A percentile compares a stretch with the other conserved stretches of the same genome.
Evolutionary conservation across 495 filamentous ascomycete genomes (phyloP).

Genomic region (Penicillium pulvis): DNA sequence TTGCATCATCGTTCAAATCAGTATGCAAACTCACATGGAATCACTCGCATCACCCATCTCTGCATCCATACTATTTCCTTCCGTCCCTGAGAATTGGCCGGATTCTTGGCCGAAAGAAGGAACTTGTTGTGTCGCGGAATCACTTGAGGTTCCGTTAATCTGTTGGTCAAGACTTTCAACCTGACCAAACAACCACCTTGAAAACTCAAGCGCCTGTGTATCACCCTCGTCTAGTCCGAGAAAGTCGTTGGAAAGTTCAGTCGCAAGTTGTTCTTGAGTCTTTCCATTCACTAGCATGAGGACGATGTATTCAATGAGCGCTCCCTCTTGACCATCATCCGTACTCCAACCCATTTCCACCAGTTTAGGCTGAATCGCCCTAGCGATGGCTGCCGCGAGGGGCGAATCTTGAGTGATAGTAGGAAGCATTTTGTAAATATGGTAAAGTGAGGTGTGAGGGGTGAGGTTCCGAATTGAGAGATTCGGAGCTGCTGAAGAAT

Average conservation of each 20-base stretch:
- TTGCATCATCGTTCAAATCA: neutral
- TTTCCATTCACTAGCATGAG: slow-evolving; percentile 96
- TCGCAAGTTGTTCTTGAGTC: slow-evolving; percentile 82
- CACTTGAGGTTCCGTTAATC: slow-evolving; percentile 43
- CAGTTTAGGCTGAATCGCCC: slow-evolving; percentile 85
- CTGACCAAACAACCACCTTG: slow-evolving; percentile 89
- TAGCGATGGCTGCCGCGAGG: slow-evolving; percentile 77
- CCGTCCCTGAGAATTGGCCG: neutral
- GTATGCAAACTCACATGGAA: slow-evolving; percentile 64
- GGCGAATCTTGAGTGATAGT: slow-evolving; percentile 43
- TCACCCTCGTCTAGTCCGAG: slow-evolving; percentile 82
- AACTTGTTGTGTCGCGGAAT: slow-evolving; percentile 31
- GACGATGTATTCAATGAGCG: slow-evolving; percentile 92
- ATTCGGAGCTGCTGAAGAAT: slow-evolving; percentile 1
- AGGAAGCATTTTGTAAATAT: slow-evolving; percentile 23
- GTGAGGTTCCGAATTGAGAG: neutral
- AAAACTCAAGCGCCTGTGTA: slow-evolving; percentile 78
- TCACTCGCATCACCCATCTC: slow-evolving; percentile 72
- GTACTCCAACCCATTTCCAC: slow-evolving; percentile 92
- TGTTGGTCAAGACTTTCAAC: slow-evolving; percentile 67
- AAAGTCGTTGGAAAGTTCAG: slow-evolving; percentile 86
- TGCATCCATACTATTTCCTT: slow-evolving; percentile 51
- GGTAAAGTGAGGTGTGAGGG: neutral
- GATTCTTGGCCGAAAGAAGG: slow-evolving; percentile 31
- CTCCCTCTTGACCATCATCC: slow-evolving; percentile 75